A percentile compares a stretch with the other conserved stretches of the same genome.
These are phyloP conservation scores for Iris macrosiphon DNA, from an alignment of 106 monocot species.

Conservation along the genomic window DNA sequence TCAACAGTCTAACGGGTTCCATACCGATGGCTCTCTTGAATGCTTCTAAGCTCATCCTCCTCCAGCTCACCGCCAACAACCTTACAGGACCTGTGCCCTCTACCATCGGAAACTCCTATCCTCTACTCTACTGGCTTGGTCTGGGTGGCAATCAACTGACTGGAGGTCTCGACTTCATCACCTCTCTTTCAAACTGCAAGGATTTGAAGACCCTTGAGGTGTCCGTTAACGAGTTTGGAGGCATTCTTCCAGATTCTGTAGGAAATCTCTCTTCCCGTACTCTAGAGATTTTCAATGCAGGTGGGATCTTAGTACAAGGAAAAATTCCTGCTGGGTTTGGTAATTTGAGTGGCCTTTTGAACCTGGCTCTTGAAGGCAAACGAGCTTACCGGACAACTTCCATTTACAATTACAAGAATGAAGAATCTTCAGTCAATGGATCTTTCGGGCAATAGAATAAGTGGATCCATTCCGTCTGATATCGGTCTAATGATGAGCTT, in stretches of 20 bases:
- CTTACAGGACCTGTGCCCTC: no score
- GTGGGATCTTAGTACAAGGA: not conserved
- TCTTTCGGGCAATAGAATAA: not conserved
- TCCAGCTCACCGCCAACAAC: no score
- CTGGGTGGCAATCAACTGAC: not conserved
- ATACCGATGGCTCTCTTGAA: no score
- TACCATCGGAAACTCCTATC: no score
- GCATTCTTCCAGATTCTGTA: not conserved
- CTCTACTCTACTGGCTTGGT: not conserved
- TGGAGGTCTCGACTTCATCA: not conserved
- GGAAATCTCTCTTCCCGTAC: not conserved
- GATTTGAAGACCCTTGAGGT: not conserved
- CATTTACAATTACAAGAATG: not conserved
- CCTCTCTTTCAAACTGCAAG: not conserved
- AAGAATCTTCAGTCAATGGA: not conserved
- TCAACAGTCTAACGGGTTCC: no score
- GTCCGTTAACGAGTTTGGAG: not conserved
- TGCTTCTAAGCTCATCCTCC: no score
- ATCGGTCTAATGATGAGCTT: not conserved
- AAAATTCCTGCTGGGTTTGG: not conserved
- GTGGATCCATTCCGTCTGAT: not conserved
- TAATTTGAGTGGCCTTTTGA: not conserved
- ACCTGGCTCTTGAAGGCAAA: not conserved
- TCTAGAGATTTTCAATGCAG: not conserved
- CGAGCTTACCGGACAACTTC: not conserved